Evolutionary conservation across 139 green algal species (phyloP), one percentile per base, ranked within the genome.

Genomic region (Chlorella vulgaris): DNA sequence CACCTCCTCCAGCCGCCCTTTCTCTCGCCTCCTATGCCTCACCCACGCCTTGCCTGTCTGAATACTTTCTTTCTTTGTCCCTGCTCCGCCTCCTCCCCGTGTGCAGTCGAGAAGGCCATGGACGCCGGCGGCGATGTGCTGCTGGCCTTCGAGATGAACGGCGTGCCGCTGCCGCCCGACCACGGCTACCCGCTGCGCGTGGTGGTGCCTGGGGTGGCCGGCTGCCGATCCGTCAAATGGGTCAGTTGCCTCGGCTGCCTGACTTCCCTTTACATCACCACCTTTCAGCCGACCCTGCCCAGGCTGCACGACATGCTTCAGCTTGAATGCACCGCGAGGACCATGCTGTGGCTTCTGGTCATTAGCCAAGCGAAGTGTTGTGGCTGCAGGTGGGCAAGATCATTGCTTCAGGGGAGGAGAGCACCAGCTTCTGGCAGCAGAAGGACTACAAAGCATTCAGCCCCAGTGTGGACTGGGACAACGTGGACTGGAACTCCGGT

Each of bases 111-210:
- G 26, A 93, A 93, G 67, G 95, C 93, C 15, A 79, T 92, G 35
- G 71, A 79, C 55, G 75, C 71, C 0, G 33, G 61, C 39, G 88
- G 77, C 58, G 93, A 98, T 61, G 92, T 96, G 53, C 84, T 98
- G 53, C 84, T 98, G 53, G 95, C 94, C 0, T 98, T 94, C 76
- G 92, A 97, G 78, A 98, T 98, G 95, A 98, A 98, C 78, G 95
- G 95, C 2, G 40, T 90, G 88, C 81, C 87, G 8, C 81, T 98
- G 42, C 86, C 85, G 0, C 63, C 69, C 18, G 94, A 97, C 83
- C 93, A 98, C 76, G 94, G 94, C 35, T 88, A 77, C n/a, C 94
- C 94, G 4, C 69, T 98, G 80, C 84, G 94, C 2, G 87, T 92
- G 31, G 73, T 97, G 15, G 92, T 94, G 69, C 93, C 94, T 0